Percentiles rank a stretch among this genome's conserved stretches.
These are phyloP conservation scores for Phytopythium boreale DNA, from an alignment of 352 stramenopile species.

Conservation along the genomic window DNA sequence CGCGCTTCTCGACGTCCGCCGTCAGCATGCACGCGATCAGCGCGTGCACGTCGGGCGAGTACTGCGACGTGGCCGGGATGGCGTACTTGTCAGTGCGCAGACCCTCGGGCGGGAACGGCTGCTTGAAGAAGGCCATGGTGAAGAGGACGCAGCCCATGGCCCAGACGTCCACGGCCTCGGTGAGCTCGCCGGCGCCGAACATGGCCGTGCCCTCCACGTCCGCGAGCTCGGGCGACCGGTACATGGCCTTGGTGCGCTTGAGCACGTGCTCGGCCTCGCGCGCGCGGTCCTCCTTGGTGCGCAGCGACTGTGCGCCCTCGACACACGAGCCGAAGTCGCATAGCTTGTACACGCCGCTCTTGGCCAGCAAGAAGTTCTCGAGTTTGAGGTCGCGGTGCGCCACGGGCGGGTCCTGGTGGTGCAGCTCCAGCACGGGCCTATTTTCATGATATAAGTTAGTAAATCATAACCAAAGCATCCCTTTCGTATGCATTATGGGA, in stretches of 20 bases:
- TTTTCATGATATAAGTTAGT: not conserved
- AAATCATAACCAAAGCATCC: not conserved
- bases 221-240: slow-evolving; percentile 95
- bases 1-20: slow-evolving; percentile 85
- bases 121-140: slow-evolving; percentile 94
- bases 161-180: slow-evolving; percentile 92
- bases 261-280: slow-evolving; percentile 93
- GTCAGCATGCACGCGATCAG: slow-evolving; percentile 92
- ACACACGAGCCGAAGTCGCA: slow-evolving; percentile 95
- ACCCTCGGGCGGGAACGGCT: slow-evolving; percentile 94
- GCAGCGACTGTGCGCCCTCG: slow-evolving; percentile 66
- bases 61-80: slow-evolving; percentile 88
- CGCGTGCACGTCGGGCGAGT: slow-evolving; percentile 84
- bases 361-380: slow-evolving; percentile 94
- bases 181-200: slow-evolving; percentile 92
- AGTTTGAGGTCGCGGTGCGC: slow-evolving; percentile 97
- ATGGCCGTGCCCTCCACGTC: slow-evolving; percentile 90
- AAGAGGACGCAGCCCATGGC: slow-evolving; percentile 95
- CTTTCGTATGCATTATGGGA: no score
- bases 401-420: slow-evolving; percentile 86
- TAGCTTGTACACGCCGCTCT: slow-evolving; percentile 91
- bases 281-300: slow-evolving; percentile 80
- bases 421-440: slow-evolving; percentile 60
- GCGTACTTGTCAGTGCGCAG: slow-evolving; percentile 94
- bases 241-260: slow-evolving; percentile 98